A percentile compares a stretch with the other conserved stretches of the same genome.
Evolutionary conservation across 257 asterid species (phyloP).

Genomic region (Gentiana macrophylla): DNA sequence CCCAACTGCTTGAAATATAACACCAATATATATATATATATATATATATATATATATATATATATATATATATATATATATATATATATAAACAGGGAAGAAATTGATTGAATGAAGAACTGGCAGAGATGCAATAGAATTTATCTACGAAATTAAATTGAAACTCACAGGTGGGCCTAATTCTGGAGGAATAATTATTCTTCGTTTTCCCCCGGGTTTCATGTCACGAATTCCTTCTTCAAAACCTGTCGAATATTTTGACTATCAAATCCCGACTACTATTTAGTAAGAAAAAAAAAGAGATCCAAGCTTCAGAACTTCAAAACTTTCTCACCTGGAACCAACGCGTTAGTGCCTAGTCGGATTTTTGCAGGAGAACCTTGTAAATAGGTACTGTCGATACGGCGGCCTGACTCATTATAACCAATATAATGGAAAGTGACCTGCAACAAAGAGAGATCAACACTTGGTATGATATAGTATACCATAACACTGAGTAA

Average conservation of each 20-base stretch:
- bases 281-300: background rate
- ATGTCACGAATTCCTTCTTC: slow-evolving; percentile 96
- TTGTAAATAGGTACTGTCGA: slow-evolving; percentile 90
- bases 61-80: too few relatives aligned
- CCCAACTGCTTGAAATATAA: background rate
- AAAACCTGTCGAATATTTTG: slow-evolving; percentile 46
- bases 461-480: background rate
- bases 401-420: slow-evolving; percentile 94
- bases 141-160: background rate
- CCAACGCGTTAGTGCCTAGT: slow-evolving; percentile 75
- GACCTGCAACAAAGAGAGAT: slow-evolving; percentile 40
- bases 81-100: background rate
- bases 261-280: slow-evolving; percentile 2
- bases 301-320: background rate
- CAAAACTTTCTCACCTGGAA: slow-evolving; percentile 65
- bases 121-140: background rate
- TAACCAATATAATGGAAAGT: slow-evolving; percentile 85
- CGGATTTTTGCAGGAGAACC: slow-evolving; percentile 93
- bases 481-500: too few relatives aligned
- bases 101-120: background rate
- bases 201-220: slow-evolving; percentile 91
- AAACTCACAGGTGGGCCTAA: slow-evolving; percentile 92
- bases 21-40: background rate
- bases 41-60: too few relatives aligned
- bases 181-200: slow-evolving; percentile 92